Evolutionary conservation across 805 yeast species (phyloP).

Genomic region (Torulaspora quercuum): DNA sequence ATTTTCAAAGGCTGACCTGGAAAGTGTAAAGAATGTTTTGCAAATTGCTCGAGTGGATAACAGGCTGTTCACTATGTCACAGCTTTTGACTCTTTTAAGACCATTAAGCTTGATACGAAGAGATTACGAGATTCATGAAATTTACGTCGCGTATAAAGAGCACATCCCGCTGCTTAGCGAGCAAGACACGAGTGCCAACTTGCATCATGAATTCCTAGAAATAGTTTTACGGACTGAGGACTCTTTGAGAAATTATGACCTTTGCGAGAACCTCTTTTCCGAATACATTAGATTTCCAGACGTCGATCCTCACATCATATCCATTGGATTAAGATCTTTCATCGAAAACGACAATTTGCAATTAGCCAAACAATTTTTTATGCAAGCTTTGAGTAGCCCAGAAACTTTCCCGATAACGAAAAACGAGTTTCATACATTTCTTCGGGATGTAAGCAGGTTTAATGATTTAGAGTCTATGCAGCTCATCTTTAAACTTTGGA

Average conservation of each 20-base stretch:
- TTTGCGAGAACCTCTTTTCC: slow-evolving; percentile 30
- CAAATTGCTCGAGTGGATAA: slow-evolving; percentile 9
- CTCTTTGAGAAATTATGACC: slow-evolving; percentile 20
- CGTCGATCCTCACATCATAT: slow-evolving; percentile 20
- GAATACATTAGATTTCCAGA: slow-evolving; percentile 28
- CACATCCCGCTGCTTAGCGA: slow-evolving; percentile 10
- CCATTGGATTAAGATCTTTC: slow-evolving; percentile 30
- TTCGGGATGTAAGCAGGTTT: slow-evolving; percentile 18
- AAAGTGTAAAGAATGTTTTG: slow-evolving; percentile 13
- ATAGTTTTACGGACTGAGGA: slow-evolving; percentile 21
- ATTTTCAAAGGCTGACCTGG: slow-evolving; percentile 18
- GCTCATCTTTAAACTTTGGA: slow-evolving; percentile 27
- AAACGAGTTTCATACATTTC: slow-evolving; percentile 20
- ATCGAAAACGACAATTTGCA: slow-evolving; percentile 28
- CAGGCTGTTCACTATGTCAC: slow-evolving; percentile 19
- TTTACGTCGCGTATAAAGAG: slow-evolving; percentile 18
- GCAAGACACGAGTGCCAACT: slow-evolving; percentile 1
- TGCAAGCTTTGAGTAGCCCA: slow-evolving; percentile 29
- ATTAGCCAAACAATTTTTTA: slow-evolving; percentile 33
- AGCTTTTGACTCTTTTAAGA: slow-evolving; percentile 18
- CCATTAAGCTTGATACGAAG: slow-evolving; percentile 14
- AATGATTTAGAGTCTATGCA: slow-evolving; percentile 24
- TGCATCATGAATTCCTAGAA: slow-evolving; percentile 17
- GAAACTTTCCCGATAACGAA: slow-evolving; percentile 29
- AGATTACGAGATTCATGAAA: slow-evolving; percentile 24